Evolutionary conservation across 1,284 basidiomycete genomes (phyloP).

Genomic region (Ganoderma boninense): DNA sequence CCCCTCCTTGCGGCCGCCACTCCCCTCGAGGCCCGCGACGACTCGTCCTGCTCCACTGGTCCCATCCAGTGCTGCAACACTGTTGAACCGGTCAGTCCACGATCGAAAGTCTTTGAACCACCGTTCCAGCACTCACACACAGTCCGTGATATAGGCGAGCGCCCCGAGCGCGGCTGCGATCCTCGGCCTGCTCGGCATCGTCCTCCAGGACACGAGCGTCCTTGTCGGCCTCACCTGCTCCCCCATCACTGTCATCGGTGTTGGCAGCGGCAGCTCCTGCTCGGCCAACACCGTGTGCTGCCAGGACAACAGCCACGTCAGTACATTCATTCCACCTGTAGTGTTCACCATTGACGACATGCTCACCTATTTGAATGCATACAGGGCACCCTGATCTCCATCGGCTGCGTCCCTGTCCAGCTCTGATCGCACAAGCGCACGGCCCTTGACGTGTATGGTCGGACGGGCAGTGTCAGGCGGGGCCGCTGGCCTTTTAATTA

Average conservation of each 20-base stretch:
- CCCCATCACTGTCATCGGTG: conserved; percentile 33
- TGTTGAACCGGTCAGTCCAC: conserved; percentile 27
- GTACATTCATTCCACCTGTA: background rate
- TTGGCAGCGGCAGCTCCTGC: conserved; percentile 17
- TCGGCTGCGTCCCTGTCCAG: conserved; percentile 35
- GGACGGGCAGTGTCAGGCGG: background rate
- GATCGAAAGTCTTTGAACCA: background rate
- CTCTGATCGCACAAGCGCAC: conserved; percentile 16
- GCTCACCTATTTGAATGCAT: conserved; percentile 8
- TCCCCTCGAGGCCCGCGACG: conserved; percentile 23
- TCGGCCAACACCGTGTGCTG: conserved; percentile 33
- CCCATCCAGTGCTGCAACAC: conserved; percentile 37
- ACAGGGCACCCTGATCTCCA: conserved; percentile 34
- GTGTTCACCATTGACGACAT: background rate
- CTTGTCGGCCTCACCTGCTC: conserved; percentile 35
- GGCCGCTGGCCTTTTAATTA: background rate
- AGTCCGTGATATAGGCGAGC: conserved; percentile 7
- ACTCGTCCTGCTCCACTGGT: conserved; percentile 30
- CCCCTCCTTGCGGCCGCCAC: conserved; percentile 41
- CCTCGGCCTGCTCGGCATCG: conserved; percentile 32
- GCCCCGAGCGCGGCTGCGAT: conserved; percentile 1
- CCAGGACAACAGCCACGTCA: conserved; percentile 35
- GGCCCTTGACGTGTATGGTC: background rate
- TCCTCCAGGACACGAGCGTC: conserved; percentile 26
- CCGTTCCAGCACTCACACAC: background rate